Conservation (phyloP, 1,139 yeast species). For the Torulaspora pretoriensis region DNA sequence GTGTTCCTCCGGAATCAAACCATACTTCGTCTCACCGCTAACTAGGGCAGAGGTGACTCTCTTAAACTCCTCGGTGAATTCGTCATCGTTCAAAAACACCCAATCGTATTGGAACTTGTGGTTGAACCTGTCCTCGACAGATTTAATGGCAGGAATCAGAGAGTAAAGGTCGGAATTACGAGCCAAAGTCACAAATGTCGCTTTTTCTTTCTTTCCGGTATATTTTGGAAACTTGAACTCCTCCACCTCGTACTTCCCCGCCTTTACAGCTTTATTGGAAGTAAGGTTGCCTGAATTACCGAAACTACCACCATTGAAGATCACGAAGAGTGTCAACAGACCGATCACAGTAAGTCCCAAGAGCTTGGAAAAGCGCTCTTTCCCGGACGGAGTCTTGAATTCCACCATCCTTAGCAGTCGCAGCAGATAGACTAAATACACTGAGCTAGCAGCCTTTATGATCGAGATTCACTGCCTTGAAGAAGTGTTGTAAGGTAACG, state of each 20-base stretch:
- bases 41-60: constrained; percentile 35
- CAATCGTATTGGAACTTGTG: constrained; percentile 61
- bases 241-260: constrained; percentile 23
- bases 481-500: neutral
- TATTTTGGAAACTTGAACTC: constrained; percentile 21
- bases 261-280: constrained; percentile 3
- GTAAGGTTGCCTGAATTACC: neutral
- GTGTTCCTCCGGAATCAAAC: constrained; percentile 45
- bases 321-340: constrained; percentile 16
- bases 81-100: constrained; percentile 68
- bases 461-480: neutral
- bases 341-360: constrained; percentile 17
- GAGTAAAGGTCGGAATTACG: constrained; percentile 63
- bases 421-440: neutral
- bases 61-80: constrained; percentile 45
- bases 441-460: neutral
- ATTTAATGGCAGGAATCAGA: constrained; percentile 55
- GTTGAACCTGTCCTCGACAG: constrained; percentile 72
- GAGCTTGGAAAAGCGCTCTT: constrained; percentile 15
- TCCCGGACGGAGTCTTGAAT: constrained; percentile 10
- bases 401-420: constrained; percentile 2
- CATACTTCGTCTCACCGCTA: constrained; percentile 47
- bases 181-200: constrained; percentile 70
- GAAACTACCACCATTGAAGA: constrained; percentile 17
- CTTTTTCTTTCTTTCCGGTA: constrained; percentile 44